A percentile compares a stretch with the other conserved stretches of the same genome.
Conservation (phyloP, 1,284 basidiomycete genomes). For the Ustilago xerochloae region DNA sequence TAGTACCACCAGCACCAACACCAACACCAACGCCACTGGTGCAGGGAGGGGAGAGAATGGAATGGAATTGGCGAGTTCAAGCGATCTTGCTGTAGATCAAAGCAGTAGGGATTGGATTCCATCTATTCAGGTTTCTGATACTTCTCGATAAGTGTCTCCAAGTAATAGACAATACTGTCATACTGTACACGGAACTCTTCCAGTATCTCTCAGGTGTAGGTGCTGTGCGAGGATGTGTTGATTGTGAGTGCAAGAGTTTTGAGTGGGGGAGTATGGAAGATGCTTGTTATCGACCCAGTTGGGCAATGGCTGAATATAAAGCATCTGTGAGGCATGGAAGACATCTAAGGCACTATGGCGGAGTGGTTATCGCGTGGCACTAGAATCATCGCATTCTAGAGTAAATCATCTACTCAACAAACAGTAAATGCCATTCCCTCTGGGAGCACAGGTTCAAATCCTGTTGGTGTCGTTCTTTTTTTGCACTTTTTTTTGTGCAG, state of each 20-base stretch:
- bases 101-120: constrained; percentile 4
- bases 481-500: background rate
- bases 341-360: constrained; percentile 40
- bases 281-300: too few relatives aligned
- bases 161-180: too few relatives aligned
- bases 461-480: constrained; percentile 48
- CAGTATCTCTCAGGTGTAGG: too few relatives aligned
- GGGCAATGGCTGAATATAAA: background rate
- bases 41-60: too few relatives aligned
- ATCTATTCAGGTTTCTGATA: constrained; percentile 30
- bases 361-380: constrained; percentile 57
- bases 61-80: too few relatives aligned
- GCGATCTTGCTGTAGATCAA: too few relatives aligned
- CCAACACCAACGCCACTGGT: too few relatives aligned
- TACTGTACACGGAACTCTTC: too few relatives aligned
- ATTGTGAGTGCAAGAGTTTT: too few relatives aligned
- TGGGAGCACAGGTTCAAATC: constrained; percentile 56
- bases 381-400: constrained; percentile 38
- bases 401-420: constrained; percentile 33
- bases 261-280: too few relatives aligned
- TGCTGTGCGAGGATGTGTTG: too few relatives aligned
- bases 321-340: background rate
- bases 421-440: constrained; percentile 46
- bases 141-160: background rate
- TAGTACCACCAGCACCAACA: background rate